These are phyloP conservation scores for Rosa chinensis DNA, from an alignment of 306 rosid species.

Conservation along the genomic window DNA sequence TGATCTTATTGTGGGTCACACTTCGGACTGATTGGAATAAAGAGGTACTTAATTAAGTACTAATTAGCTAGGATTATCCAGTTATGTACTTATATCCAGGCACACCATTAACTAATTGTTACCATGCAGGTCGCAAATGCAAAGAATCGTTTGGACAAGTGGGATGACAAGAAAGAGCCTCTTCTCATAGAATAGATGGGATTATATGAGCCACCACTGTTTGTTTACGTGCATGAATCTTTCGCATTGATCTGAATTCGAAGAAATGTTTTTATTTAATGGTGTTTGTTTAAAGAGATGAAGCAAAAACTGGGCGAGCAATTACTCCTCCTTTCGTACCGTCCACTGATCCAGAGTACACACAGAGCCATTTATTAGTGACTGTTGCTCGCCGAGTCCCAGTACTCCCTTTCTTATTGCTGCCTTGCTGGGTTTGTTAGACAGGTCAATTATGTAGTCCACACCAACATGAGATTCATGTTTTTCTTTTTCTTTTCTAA, in stretches of 20 bases:
- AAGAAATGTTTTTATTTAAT: neutral
- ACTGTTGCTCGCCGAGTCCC: neutral
- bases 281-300: neutral
- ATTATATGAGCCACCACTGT: neutral
- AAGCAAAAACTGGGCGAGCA: neutral
- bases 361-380: no score
- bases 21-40: slow-evolving; percentile 42
- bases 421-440: neutral
- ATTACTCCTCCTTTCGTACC: neutral
- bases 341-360: neutral
- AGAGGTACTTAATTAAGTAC: slow-evolving; percentile 26
- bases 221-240: neutral
- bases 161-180: slow-evolving; percentile 24
- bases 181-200: neutral
- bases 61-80: neutral
- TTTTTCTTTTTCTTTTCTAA: neutral
- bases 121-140: slow-evolving; percentile 33
- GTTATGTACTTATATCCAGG: neutral
- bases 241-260: neutral
- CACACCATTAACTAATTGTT: neutral
- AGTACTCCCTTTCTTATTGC: neutral
- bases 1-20: slow-evolving; percentile 40
- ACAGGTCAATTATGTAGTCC: neutral
- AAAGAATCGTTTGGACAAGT: slow-evolving; percentile 31
- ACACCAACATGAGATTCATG: neutral